Conservation (phyloP, 2,329 filamentous ascomycete genomes). For the Trichoderma asperellum region DNA sequence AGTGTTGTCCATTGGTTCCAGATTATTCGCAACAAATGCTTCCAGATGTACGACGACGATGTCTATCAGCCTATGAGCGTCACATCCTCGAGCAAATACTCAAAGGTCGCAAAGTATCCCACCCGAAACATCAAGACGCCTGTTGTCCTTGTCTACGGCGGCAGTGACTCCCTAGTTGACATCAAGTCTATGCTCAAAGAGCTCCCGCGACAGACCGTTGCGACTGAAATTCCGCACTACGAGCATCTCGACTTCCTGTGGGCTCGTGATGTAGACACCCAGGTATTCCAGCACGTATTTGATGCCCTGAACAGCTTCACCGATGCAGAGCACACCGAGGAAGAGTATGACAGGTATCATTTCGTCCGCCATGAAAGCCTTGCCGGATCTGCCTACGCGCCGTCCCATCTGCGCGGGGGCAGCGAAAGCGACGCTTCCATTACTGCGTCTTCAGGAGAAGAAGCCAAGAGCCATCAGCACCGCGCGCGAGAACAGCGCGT, state of each 20-base stretch:
- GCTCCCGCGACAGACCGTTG: slow-evolving; percentile 80
- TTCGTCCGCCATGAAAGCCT: slow-evolving; percentile 56
- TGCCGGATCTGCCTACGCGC: slow-evolving; percentile 44
- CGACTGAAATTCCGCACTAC: slow-evolving; percentile 86
- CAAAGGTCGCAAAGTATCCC: slow-evolving; percentile 94
- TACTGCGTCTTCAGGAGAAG: slow-evolving; percentile 31
- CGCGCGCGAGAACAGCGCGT: slow-evolving; percentile 17
- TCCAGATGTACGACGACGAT: slow-evolving; percentile 99
- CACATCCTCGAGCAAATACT: slow-evolving; percentile 76
- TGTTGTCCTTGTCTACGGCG: slow-evolving; percentile 90
- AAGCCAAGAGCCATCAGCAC: slow-evolving; percentile 32
- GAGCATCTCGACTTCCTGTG: slow-evolving; percentile 97
- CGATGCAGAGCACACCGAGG: slow-evolving; percentile 59
- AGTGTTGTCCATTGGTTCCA: slow-evolving; percentile 99
- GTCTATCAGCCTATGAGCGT: slow-evolving; percentile 76
- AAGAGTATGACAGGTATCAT: slow-evolving; percentile 64
- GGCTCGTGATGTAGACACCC: slow-evolving; percentile 79
- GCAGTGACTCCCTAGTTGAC: slow-evolving; percentile 90
- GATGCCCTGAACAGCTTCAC: slow-evolving; percentile 79
- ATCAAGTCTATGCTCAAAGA: slow-evolving; percentile 91
- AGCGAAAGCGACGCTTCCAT: slow-evolving; percentile 47
- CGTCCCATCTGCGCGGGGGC: slow-evolving; percentile 36
- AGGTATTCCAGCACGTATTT: slow-evolving; percentile 91
- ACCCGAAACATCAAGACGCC: slow-evolving; percentile 97
- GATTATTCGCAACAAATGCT: slow-evolving; percentile 93